These are phyloP conservation scores for Russula olivacea DNA, from an alignment of 768 basidiomycete species.

Conservation along the genomic window DNA sequence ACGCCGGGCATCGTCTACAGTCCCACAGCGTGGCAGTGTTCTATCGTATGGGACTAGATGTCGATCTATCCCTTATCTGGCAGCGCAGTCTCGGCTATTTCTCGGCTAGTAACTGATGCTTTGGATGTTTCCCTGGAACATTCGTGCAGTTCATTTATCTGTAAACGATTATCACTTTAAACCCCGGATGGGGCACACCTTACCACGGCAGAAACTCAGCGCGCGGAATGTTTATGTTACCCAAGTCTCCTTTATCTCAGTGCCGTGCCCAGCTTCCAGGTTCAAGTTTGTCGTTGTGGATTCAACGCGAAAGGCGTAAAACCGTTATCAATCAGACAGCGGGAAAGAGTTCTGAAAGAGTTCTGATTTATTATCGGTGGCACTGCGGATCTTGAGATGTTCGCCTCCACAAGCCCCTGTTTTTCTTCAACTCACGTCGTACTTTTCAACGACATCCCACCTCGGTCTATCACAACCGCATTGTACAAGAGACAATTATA, in stretches of 20 bases:
- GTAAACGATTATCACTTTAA: constrained; percentile 6
- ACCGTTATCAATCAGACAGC: not conserved
- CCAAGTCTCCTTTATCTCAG: not conserved
- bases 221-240: constrained; percentile 6
- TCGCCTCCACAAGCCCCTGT: not conserved
- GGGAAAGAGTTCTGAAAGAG: not conserved
- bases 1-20: not conserved
- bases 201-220: not conserved
- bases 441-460: not conserved
- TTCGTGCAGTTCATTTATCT: constrained; percentile 14
- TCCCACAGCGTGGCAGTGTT: not conserved
- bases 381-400: constrained; percentile 7
- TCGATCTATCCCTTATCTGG: constrained; percentile 11
- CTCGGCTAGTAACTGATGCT: constrained; percentile 15
- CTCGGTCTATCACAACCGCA: not conserved
- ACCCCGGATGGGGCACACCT: not conserved
- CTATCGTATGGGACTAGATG: not conserved
- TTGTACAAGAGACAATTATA: constrained; percentile 1
- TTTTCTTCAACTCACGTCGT: not conserved
- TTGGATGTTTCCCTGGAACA: constrained; percentile 14
- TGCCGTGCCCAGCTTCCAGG: not conserved
- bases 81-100: constrained; percentile 13
- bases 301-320: not conserved
- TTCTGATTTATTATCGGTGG: not conserved
- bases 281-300: not conserved